Base-by-base conservation (phyloP, 208 protist species). In the Leptomonas pyrrhocoris region DNA sequence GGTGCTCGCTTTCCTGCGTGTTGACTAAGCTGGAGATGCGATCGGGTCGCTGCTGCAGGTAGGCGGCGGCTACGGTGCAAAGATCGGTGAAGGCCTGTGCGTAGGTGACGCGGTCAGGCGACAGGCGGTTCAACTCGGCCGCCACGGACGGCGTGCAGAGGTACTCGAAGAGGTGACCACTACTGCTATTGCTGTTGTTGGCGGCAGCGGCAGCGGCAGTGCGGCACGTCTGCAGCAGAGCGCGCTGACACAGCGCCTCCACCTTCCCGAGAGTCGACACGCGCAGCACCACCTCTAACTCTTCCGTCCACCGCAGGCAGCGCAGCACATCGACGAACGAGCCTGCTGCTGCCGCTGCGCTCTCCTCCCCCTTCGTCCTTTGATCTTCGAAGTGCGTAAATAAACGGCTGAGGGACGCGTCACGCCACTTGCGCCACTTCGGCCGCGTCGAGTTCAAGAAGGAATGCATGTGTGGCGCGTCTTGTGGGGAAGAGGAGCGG, bases 71-170 rank as follows among this genome's bases (percentile, higher is more conserved):
- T 16, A 69, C 68, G 25, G 74, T 56, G 65, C 75, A 85, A 46
- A 81, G n/a, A 43, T 73, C 48, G 2, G 74, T 81, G 36, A 70
- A 55, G 11, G 60, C 56, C 63, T 83, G 79, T 30, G 63, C 60
- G 49, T 73, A 79, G 2, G 63, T 71, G 21, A 61, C 51, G 38
- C 63, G 62, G 27, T 69, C 71, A 0, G 71, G 56, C 16, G 63
- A 45, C 7, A 77, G 71, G 1, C 54, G 56, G 30, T 60, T 66
- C 56, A 77, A 56, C 63, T 70, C 71, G 27, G 34, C 56, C 19
- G 57, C 36, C 25, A 77, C 64, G 11, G 9, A 45, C 13, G 71
- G 57, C 9, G 48, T 53, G 56, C 71, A 77, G 46, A 77, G 42
- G 2, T 13, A 21, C 46, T 58, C 63, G 21, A 71, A 70, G 16